Base-by-base conservation (phyloP, 352 stramenopile species). In the Hyaloperonospora brassicae region DNA sequence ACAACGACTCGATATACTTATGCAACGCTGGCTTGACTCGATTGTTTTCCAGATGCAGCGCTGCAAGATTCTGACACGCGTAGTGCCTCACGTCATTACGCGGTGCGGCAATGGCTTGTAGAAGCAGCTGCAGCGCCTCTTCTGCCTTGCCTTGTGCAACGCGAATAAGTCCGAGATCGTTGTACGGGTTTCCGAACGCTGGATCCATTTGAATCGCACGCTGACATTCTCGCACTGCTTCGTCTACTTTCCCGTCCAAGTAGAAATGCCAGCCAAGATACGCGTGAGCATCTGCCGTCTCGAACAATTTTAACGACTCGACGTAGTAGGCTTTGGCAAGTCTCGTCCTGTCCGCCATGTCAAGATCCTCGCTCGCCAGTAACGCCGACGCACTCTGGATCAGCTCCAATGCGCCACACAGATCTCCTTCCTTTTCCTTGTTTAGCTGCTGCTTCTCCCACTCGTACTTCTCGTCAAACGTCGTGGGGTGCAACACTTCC, bases 21-120 rank as follows among this genome's bases (percentile, higher is more conserved):
- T 88, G 77, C 35, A 90, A 55, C 12, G 79, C 77, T 2, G 56
- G 55, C 46, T 86, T 86, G 11, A 88, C 62, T 2, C 72, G 73
- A 46, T 88, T 68, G 35, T 88, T 67, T 31, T 84, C 73, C 17
- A 88, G 55, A 46, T 88, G 66, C 52, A 87, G 41, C 22, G 69
- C 70, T 1, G 77, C 79, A n/a, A 88, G 52, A 52, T 88, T 85
- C 36, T 85, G 59, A 43, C 69, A 79, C 36, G 77, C 73, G 22
- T 84, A 88, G 17, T 88, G 72, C 31, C 79, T 81, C 41, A 85
- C 71, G 12, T 87, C 79, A 50, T 88, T 84, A 5, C 77, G 74
- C 7, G 76, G 66, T 3, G 76, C 76, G 1, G 42, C 49, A 48
- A 87, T 88, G 1, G 79, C 77, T 30, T 76, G 82, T n/a, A 68